phyloP scores from a whole-genome alignment of 257 asterid genomes.

The Petunia secreta region DNA sequence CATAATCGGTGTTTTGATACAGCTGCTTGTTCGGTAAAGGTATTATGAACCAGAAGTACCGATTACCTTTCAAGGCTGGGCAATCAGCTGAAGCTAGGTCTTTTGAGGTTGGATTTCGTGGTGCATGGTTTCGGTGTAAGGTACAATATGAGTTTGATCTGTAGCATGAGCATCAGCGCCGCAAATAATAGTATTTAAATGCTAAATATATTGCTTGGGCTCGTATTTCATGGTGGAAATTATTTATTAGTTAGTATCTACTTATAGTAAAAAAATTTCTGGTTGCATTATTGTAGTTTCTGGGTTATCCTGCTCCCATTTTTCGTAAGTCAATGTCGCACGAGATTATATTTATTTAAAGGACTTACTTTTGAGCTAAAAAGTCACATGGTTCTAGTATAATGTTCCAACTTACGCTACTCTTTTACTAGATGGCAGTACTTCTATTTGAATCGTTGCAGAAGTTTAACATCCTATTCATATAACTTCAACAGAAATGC shows the following conservation, averaged over 20 bases:
- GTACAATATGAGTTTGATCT: background rate
- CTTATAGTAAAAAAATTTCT: background rate
- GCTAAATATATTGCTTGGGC: background rate
- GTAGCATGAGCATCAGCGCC: background rate
- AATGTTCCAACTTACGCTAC: no score
- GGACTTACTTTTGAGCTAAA: background rate
- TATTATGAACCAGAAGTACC: slow-evolving; percentile 15
- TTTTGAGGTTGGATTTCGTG: slow-evolving; percentile 25
- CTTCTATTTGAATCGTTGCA: no score
- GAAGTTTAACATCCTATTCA: no score
- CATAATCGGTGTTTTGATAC: background rate
- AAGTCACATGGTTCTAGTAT: no score
- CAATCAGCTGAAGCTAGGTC: slow-evolving; percentile 34
- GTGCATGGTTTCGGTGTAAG: slow-evolving; percentile 41
- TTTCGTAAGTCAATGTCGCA: background rate
- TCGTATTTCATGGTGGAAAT: background rate
- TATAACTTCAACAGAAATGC: no score
- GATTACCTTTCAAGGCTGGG: slow-evolving; percentile 30
- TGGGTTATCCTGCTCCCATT: no score
- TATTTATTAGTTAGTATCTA: background rate
- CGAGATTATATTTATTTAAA: background rate
- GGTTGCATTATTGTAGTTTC: background rate
- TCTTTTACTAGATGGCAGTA: no score
- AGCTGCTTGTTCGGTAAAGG: slow-evolving; percentile 3
- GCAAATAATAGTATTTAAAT: background rate